Evolutionary conservation across 2,329 filamentous ascomycete species (phyloP).

Genomic region (Sporothrix humicola): DNA sequence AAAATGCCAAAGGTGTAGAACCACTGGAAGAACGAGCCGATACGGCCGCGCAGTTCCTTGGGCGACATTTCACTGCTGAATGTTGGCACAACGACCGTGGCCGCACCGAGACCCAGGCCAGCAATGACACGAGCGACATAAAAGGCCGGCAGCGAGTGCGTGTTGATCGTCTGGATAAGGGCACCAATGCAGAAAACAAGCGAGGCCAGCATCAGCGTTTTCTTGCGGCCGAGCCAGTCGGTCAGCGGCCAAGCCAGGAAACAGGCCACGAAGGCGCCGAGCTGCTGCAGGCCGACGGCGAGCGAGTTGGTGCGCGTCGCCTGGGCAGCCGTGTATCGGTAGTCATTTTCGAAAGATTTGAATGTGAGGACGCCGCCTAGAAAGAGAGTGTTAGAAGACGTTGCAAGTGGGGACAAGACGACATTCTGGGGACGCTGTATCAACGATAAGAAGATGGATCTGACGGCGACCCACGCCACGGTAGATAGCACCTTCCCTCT

Average conservation of each 20-base stretch:
- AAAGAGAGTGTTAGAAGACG: not conserved
- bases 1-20: conserved; percentile 53
- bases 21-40: conserved; percentile 54
- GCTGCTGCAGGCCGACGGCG: conserved; percentile 67
- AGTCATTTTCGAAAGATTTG: conserved; percentile 36
- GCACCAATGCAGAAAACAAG: conserved; percentile 32
- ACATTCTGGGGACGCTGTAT: not conserved
- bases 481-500: too few species aligned
- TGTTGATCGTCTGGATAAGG: conserved; percentile 30
- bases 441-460: not conserved
- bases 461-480: not conserved
- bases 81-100: conserved; percentile 53
- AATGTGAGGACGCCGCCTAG: conserved; percentile 11
- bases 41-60: conserved; percentile 51
- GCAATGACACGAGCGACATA: conserved; percentile 41
- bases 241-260: conserved; percentile 65
- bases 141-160: conserved; percentile 38
- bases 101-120: conserved; percentile 30
- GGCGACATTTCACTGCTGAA: conserved; percentile 55
- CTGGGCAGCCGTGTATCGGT: conserved; percentile 35
- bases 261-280: conserved; percentile 70
- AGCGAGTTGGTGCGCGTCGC: conserved; percentile 57
- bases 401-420: not conserved
- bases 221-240: conserved; percentile 38
- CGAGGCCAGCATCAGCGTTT: conserved; percentile 28